Base-by-base conservation (phyloP, 805 yeast species). In the Metschnikowia similis region DNA sequence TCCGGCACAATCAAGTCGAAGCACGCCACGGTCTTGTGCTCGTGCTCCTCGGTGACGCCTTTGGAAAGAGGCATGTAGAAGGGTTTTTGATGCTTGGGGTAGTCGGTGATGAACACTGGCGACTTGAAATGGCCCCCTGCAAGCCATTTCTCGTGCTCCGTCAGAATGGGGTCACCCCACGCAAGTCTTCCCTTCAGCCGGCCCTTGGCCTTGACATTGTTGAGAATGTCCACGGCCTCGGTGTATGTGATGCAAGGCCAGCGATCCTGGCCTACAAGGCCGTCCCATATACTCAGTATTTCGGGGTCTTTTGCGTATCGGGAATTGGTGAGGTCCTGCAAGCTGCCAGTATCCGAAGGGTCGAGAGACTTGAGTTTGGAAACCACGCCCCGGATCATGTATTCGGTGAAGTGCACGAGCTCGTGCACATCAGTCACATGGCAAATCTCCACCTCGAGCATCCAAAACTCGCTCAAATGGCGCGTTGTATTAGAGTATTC, bases 381-480 rank as follows among this genome's bases (percentile, higher is more conserved):
- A 16, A 52, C 52, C 14, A 52, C 29, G 2, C 26, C 38, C 50
- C 83, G 79, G 35, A 89, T 72, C 95, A 90, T 85, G 1, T 62
- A 61, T 63, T 91, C 96, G 2, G 85, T 80, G 45, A 89, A 77
- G 2, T 60, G 60, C 1, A 92, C 84, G 49, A 94, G 66, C 52
- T 85, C 85, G 3, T 63, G 61, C 6, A 91, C 77, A 11, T 72
- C 66, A 5, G 75, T 73, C 1, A 86, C 67, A 65, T 87, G 87
- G 8, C 89, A 83, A 17, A 89, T 66, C 64, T 94, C 99, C 0
- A 90, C 95, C 66, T 94, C 99, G 2, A 94, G 68, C 97, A 94
- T 91, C 97, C 97, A 94, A 66, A 94, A 94, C 66, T 94, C 99
- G 51, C 92, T 80, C 51, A 94, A 68, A 65, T 94, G 99, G 46